These are phyloP conservation scores for Pichia sporocuriosa DNA, from an alignment of 805 yeast species.

Conservation along the genomic window DNA sequence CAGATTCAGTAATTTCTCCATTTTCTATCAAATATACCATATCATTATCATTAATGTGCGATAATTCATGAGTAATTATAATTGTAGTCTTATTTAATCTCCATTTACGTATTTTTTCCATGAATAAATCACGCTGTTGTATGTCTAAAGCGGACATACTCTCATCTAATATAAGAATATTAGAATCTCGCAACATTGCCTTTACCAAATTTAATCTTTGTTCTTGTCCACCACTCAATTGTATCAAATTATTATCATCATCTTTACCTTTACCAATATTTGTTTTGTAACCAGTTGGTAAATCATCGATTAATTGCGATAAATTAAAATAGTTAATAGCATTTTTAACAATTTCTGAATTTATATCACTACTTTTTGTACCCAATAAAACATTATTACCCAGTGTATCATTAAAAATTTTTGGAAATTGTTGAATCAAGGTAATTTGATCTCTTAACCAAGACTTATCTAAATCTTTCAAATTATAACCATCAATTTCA, in stretches of 20 bases:
- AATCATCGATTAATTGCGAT: conserved; percentile 37
- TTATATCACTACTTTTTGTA: conserved; percentile 16
- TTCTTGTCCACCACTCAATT: conserved; percentile 84
- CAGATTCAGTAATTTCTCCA: conserved; percentile 48
- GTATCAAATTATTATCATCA: conserved; percentile 15
- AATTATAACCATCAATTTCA: conserved; percentile 45
- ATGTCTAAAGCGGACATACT: conserved; percentile 76
- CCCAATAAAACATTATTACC: conserved; percentile 48
- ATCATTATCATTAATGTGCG: conserved; percentile 48
- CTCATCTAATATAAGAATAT: conserved; percentile 80
- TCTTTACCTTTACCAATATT: conserved; percentile 28
- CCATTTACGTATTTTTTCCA: conserved; percentile 49
- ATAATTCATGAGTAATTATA: conserved; percentile 70
- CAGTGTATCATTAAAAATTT: conserved; percentile 58
- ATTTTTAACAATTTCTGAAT: conserved; percentile 26
- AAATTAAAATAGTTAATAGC: conserved; percentile 52
- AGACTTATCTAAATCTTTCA: conserved; percentile 34
- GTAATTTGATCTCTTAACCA: conserved; percentile 63
- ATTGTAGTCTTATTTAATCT: conserved; percentile 70
- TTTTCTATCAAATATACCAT: conserved; percentile 49
- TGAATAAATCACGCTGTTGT: conserved; percentile 36
- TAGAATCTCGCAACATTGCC: conserved; percentile 66
- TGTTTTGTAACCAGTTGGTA: conserved; percentile 54
- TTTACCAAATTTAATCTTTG: conserved; percentile 83
- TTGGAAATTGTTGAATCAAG: conserved; percentile 65